Percentiles rank a stretch among this genome's conserved stretches.
phyloP scores from a whole-genome alignment of 2,329 filamentous ascomycete species.

The Colletotrichum tropicale region DNA sequence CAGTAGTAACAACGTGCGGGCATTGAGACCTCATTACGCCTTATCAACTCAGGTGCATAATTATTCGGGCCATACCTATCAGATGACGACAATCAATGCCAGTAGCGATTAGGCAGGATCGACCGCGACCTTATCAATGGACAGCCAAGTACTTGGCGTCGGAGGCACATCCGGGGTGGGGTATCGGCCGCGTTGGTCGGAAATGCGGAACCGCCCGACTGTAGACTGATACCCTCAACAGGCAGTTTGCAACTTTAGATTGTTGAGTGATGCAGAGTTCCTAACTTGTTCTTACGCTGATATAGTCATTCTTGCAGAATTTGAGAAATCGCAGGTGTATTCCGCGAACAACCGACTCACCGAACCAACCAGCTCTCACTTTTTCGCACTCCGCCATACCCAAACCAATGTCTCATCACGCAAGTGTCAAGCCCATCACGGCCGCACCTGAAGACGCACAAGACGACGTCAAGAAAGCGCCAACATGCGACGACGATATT shows the following conservation, averaged over 20 bases:
- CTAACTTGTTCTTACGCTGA: accelerated
- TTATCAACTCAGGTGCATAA: neutral
- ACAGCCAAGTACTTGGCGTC: neutral
- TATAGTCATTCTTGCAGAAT: neutral
- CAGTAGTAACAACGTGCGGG: neutral
- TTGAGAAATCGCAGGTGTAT: neutral
- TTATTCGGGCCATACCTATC: neutral
- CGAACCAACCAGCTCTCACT: neutral
- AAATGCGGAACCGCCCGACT: neutral
- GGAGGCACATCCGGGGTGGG: neutral
- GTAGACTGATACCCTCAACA: neutral
- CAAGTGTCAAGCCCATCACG: neutral
- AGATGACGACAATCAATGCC: neutral
- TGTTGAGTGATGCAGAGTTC: neutral
- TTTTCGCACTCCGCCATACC: neutral
- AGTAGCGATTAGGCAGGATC: neutral
- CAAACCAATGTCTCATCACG: neutral
- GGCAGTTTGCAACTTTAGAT: neutral
- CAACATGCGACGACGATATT: neutral
- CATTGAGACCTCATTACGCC: neutral
- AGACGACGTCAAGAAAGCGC: neutral
- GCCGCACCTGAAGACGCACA: neutral
- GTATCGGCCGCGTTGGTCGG: neutral
- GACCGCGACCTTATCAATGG: neutral
- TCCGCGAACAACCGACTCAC: neutral